A percentile compares a stretch with the other conserved stretches of the same genome.
Conservation (phyloP, 2,329 filamentous ascomycete species). For the Fusarium drepaniforme region DNA sequence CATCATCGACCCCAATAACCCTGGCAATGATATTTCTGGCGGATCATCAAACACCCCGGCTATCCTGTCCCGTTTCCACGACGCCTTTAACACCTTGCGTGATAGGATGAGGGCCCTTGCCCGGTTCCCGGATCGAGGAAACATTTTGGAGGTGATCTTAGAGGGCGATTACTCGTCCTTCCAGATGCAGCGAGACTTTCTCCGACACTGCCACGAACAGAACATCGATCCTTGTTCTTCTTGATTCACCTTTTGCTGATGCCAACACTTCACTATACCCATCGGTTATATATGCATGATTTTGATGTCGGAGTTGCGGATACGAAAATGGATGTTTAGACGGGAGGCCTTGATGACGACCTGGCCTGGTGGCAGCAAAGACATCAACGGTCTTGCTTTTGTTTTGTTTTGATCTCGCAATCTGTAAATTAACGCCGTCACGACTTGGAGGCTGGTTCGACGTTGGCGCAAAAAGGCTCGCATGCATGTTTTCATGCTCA, state of each 20-base stretch:
- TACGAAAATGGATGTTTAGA: slow-evolving; percentile 22
- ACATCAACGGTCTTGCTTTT: slow-evolving; percentile 3
- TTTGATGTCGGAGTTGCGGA: slow-evolving; percentile 31
- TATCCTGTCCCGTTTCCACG: slow-evolving; percentile 77
- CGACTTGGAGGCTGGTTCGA: slow-evolving; percentile 28
- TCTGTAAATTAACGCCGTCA: slow-evolving; percentile 44
- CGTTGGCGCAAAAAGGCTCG: slow-evolving; percentile 21
- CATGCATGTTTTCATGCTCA: background rate
- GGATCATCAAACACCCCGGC: slow-evolving; percentile 78
- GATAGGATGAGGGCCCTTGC: slow-evolving; percentile 68
- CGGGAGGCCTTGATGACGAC: slow-evolving; percentile 10
- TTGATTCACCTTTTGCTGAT: slow-evolving; percentile 18
- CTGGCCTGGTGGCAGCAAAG: slow-evolving; percentile 13
- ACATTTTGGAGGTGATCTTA: slow-evolving; percentile 77
- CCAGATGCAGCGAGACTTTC: slow-evolving; percentile 73
- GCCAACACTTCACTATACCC: slow-evolving; percentile 13
- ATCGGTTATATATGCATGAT: slow-evolving; percentile 14
- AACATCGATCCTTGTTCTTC: slow-evolving; percentile 50
- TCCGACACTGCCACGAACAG: slow-evolving; percentile 65
- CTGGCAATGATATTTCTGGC: slow-evolving; percentile 88
- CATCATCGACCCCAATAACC: slow-evolving; percentile 92
- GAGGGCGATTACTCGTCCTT: slow-evolving; percentile 86
- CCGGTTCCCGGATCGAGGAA: slow-evolving; percentile 41
- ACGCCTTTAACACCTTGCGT: slow-evolving; percentile 70
- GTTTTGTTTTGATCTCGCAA: slow-evolving; percentile 11